Conservation (phyloP, 306 rosid species). For the Amphicarpaea edgeworthii region DNA sequence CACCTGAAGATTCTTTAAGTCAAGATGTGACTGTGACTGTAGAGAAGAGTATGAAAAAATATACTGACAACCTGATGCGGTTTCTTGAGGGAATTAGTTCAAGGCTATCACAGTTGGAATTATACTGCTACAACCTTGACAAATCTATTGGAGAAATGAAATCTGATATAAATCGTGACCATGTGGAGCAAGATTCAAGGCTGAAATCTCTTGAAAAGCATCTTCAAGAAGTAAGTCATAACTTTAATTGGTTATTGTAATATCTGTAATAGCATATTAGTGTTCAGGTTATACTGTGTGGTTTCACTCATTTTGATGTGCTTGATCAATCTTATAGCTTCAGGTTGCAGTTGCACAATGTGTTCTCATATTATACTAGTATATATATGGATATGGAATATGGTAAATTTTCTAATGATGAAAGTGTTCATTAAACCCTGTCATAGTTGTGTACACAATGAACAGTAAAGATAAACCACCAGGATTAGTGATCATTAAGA, state of each 20-base stretch:
- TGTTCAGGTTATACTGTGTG: not conserved
- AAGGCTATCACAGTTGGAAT: slow-evolving; percentile 90
- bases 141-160: slow-evolving; percentile 97
- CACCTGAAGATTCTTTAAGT: slow-evolving; percentile 75
- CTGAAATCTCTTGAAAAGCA: slow-evolving; percentile 91
- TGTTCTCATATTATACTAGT: not conserved
- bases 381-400: not conserved
- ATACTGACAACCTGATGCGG: slow-evolving; percentile 89
- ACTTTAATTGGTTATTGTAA: not conserved
- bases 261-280: not conserved
- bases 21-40: slow-evolving; percentile 85
- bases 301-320: slow-evolving; percentile 27
- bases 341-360: slow-evolving; percentile 17
- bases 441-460: too few species aligned
- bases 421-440: too few species aligned
- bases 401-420: not conserved
- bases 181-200: slow-evolving; percentile 80
- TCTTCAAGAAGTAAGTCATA: slow-evolving; percentile 84
- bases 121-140: slow-evolving; percentile 97
- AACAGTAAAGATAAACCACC: too few species aligned
- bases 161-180: slow-evolving; percentile 76
- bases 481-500: too few species aligned
- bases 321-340: slow-evolving; percentile 16
- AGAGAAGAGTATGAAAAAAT: slow-evolving; percentile 92
- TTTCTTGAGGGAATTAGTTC: slow-evolving; percentile 99